Evolutionary conservation across 139 green algal genomes (phyloP), one percentile per base, ranked within the genome.

Genomic region (Tetradesmus lagerheimii): DNA sequence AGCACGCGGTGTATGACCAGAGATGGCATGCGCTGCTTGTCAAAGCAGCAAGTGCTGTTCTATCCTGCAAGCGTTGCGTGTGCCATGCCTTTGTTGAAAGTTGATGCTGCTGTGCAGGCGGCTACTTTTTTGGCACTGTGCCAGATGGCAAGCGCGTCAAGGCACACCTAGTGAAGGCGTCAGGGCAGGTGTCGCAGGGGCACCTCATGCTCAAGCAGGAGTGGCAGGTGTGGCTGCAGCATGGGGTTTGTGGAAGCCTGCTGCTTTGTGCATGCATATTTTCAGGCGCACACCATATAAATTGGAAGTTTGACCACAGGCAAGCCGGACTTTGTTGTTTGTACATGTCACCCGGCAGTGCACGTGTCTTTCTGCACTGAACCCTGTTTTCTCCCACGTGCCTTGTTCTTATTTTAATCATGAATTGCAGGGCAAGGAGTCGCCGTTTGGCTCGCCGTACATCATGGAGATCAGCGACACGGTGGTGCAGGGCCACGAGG

Each of bases 91-190:
- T 1, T 80, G 74, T 31, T 41, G 34, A n/a, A 2, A 77, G n/a
- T 57, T 47, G 45, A 34, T 74, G 79, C 41, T 83, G 25, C 27
- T 57, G 12, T 41, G 29, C 93, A 96, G 95, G 97, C 12, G 97
- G 97, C 64, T 96, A 97, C 92, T 99, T 99, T 89, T 92, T 99
- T 34, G 96, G 93, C 38, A 98, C 95, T 11, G 92, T 97, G 15
- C 96, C 97, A 20, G 94, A 96, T 80, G 97, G 97, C 67, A 96
- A 94, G 87, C 85, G 92, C 0, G 91, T 98, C 43, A 92, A 95
- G 88, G 87, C 88, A 57, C 90, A 92, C 80, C 75, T 94, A 67
- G 45, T 67, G 37, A 85, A 88, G 47, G 76, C 31, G n/a, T 37
- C 41, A 2, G 66, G 76, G 1, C 76, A 80, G 38, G 92, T 95